Percentiles rank a stretch among this genome's conserved stretches.
These are phyloP conservation scores for Knufia fluminis DNA, from an alignment of 2,329 filamentous ascomycete species.

Conservation along the genomic window DNA sequence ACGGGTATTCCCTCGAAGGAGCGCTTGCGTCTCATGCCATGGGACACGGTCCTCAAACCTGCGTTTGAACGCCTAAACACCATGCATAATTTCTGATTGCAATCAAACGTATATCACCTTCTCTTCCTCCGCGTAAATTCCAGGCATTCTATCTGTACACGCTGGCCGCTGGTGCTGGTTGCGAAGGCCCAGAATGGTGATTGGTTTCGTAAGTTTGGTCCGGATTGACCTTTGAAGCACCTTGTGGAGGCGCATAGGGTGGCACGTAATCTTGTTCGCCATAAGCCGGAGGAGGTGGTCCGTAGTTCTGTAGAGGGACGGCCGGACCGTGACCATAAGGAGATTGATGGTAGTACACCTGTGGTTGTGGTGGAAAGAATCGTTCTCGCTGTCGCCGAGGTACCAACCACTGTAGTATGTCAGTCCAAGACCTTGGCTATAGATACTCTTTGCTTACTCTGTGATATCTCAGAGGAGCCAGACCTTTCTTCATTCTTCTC, in stretches of 20 bases:
- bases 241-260: slow-evolving; percentile 21
- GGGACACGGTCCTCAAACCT: not conserved
- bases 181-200: slow-evolving; percentile 6
- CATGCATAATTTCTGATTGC: not conserved
- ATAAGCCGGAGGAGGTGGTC: slow-evolving; percentile 14
- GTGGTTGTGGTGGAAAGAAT: slow-evolving; percentile 16
- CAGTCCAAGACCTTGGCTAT: not conserved
- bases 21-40: no score
- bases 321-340: slow-evolving; percentile 18
- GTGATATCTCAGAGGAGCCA: slow-evolving; percentile 60
- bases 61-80: not conserved
- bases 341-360: slow-evolving; percentile 3
- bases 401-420: slow-evolving; percentile 32
- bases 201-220: slow-evolving; percentile 19
- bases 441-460: slow-evolving; percentile 39
- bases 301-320: slow-evolving; percentile 18
- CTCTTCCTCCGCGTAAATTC: not conserved
- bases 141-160: not conserved
- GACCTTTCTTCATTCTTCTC: slow-evolving; percentile 54
- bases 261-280: slow-evolving; percentile 20
- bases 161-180: slow-evolving; percentile 8
- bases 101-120: not conserved
- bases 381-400: slow-evolving; percentile 29
- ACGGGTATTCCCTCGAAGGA: no score
- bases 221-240: slow-evolving; percentile 24